A percentile compares a stretch with the other conserved stretches of the same genome.
Conservation (phyloP, 1,139 yeast genomes). For the Candida sp. region DNA sequence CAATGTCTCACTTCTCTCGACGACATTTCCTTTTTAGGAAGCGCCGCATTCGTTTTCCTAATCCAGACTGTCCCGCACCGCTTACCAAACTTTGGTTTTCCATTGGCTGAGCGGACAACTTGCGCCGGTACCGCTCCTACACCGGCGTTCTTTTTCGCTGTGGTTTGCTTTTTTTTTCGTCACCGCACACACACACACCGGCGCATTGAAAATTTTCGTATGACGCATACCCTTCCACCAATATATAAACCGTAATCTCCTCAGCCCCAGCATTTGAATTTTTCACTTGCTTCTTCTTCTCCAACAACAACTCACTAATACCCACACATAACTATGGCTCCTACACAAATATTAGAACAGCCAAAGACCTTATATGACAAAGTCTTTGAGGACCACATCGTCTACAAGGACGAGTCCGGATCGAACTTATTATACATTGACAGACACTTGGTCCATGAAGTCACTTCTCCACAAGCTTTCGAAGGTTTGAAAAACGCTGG, state of each 20-base stretch:
- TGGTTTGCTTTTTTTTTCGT: not conserved
- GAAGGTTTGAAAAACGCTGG: slow-evolving; percentile 92
- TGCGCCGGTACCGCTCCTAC: not conserved
- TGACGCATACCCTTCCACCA: not conserved
- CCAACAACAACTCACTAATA: not conserved
- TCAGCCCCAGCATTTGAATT: not conserved
- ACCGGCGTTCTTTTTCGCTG: not conserved
- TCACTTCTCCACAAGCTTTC: slow-evolving; percentile 98
- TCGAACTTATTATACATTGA: slow-evolving; percentile 91
- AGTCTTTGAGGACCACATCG: slow-evolving; percentile 94
- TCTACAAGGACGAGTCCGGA: slow-evolving; percentile 86
- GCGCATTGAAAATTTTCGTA: not conserved
- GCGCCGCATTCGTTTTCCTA: not conserved
- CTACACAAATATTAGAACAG: too few relatives aligned
- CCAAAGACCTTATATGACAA: slow-evolving; percentile 89
- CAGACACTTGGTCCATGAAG: slow-evolving; percentile 97
- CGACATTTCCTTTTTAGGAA: too few relatives aligned
- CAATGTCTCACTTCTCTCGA: too few relatives aligned
- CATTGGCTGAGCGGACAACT: not conserved
- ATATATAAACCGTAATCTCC: too few relatives aligned
- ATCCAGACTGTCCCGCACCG: not conserved
- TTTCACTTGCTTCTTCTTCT: not conserved
- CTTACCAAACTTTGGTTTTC: not conserved
- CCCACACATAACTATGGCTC: slow-evolving; percentile 21
- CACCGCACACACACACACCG: not conserved